Conservation (phyloP, 1,284 basidiomycete genomes). For the Ustilago loliicola region DNA sequence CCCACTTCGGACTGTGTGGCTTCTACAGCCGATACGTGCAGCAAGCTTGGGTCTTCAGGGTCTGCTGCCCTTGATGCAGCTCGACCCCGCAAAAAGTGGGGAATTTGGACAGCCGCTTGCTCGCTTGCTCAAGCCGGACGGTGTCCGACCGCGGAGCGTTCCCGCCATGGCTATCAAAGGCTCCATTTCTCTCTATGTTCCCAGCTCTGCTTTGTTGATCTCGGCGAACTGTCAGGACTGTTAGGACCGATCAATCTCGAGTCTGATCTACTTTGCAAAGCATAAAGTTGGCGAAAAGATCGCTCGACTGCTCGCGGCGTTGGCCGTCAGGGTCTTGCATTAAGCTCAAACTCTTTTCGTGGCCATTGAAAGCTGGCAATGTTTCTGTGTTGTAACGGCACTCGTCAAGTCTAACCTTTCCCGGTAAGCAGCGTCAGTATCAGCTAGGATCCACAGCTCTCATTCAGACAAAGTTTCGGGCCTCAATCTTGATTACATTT, state of each 20-base stretch:
- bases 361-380: background rate
- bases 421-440: background rate
- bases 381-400: background rate
- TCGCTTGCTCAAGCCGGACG: conserved; percentile 15
- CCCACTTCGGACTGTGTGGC: background rate
- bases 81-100: conserved; percentile 14
- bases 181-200: background rate
- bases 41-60: background rate
- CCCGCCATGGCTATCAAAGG: conserved; percentile 23
- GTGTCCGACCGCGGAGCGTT: conserved; percentile 29
- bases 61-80: background rate
- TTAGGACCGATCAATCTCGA: background rate
- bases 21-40: background rate
- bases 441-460: background rate
- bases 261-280: background rate
- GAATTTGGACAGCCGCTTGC: conserved; percentile 16
- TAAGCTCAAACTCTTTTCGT: background rate
- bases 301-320: background rate
- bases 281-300: background rate
- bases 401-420: background rate
- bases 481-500: background rate
- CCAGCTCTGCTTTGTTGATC: background rate
- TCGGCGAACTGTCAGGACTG: conserved; percentile 6
- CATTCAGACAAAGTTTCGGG: background rate
- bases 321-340: background rate